These are phyloP conservation scores for Aspergillus fumigatus DNA, from an alignment of 2,329 filamentous ascomycete genomes.

Conservation along the genomic window DNA sequence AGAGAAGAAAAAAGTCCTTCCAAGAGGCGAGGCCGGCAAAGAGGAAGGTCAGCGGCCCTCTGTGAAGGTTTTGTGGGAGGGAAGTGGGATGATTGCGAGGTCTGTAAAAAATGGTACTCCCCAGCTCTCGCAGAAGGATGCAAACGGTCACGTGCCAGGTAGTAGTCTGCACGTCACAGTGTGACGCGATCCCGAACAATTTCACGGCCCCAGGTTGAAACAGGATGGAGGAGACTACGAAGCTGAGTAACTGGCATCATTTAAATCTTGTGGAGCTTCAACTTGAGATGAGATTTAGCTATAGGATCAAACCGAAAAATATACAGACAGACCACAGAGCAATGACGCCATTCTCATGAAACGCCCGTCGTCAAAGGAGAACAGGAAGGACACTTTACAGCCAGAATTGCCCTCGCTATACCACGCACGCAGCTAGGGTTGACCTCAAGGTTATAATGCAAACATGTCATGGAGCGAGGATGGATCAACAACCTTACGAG, in stretches of 20 bases:
- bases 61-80: constrained; percentile 6
- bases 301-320: background rate
- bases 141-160: background rate
- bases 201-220: no score
- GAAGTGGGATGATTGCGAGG: constrained; percentile 4
- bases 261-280: no score
- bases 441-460: background rate
- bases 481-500: constrained; percentile 3
- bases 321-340: background rate
- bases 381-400: background rate
- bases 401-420: background rate
- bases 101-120: background rate
- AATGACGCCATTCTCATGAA: background rate
- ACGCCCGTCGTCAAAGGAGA: background rate
- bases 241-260: no score
- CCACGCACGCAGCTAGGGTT: background rate
- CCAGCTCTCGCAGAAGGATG: background rate
- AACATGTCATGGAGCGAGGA: background rate
- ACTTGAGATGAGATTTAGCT: background rate
- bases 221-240: no score
- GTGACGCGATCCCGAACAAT: background rate
- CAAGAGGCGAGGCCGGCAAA: constrained; percentile 13
- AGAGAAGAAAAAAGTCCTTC: constrained; percentile 17
- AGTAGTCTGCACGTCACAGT: background rate
- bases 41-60: constrained; percentile 18